These are phyloP conservation scores for Biancaea sappan DNA, from an alignment of 306 rosid genomes.

Conservation along the genomic window DNA sequence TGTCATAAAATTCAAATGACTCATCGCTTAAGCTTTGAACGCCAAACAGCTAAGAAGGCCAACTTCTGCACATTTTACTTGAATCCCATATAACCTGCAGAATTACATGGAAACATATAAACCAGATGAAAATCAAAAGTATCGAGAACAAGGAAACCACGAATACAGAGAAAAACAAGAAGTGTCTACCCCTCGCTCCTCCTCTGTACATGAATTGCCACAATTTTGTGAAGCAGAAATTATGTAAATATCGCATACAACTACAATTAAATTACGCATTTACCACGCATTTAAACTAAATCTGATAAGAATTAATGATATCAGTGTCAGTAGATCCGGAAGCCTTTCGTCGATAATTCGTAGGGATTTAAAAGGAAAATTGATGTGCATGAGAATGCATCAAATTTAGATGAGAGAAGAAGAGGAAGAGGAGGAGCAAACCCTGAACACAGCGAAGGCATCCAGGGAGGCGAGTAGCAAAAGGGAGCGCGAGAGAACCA, in stretches of 20 bases:
- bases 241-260: background rate
- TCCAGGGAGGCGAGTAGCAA: conserved; percentile 81
- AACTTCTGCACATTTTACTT: conserved; percentile 46
- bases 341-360: conserved; percentile 1
- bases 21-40: conserved; percentile 40
- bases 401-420: background rate
- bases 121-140: conserved; percentile 1
- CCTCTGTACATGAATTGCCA: background rate
- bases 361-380: background rate
- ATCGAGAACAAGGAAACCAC: background rate
- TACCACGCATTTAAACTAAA: background rate
- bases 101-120: conserved; percentile 16
- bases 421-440: background rate
- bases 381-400: background rate
- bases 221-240: background rate
- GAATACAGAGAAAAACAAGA: background rate
- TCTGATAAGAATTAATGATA: too few species aligned
- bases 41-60: conserved; percentile 37
- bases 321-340: background rate
- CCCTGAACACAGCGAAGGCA: conserved; percentile 93
- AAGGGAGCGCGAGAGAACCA: conserved; percentile 76
- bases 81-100: conserved; percentile 67
- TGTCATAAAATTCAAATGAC: conserved; percentile 36
- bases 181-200: background rate
- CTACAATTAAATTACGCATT: background rate